Evolutionary conservation across 1,284 basidiomycete species (phyloP), one percentile per base, ranked within the genome.

Genomic region (Pyrrhoderma lamaoense): DNA sequence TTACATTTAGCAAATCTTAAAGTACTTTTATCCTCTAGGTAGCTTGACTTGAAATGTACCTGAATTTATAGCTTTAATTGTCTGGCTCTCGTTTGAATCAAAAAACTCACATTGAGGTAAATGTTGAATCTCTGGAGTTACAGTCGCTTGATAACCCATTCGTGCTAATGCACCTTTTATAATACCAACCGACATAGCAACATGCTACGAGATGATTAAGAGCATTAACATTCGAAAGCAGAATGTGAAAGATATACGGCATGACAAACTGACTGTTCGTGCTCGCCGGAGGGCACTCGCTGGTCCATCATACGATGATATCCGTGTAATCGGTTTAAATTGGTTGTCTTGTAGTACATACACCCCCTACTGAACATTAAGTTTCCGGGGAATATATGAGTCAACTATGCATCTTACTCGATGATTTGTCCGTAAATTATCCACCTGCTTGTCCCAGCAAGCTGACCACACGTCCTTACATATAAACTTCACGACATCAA

Each of bases 391-490:
- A 11, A 25, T 11, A 18, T 27, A 46, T 14, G 25, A 27, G 39
- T 14, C 19, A 19, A 42, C 1, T 5, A 23, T 47, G 36, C 13
- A 23, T 65, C 72, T 21, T 62, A 92, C 92, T 47, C 92, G 73
- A 67, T 96, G 93, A 65, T 97, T 97, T 8, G 93, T 97, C 43
- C 93, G 79, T 44, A 97, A 70, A 64, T 96, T 96, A 64, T 97
- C 93, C 1, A 96, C 91, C 65, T 96, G 94, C 63, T 95, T 94
- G 53, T 91, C 87, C 87, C 87, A 93, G 51, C 82, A 83, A 2
- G 82, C 76, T 0, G 76, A 74, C 91, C 91, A 93, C n/a, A 96
- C 71, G 56, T 97, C 93, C 64, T 97, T 97, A 72, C 93, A 97
- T 55, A 97, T 77, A 62, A 96, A 96, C 66, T 97, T 97, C 70